A percentile compares a stretch with the other conserved stretches of the same genome.
phyloP scores from a whole-genome alignment of 1,139 yeast genomes.

The Scheffersomyces quercinus region DNA sequence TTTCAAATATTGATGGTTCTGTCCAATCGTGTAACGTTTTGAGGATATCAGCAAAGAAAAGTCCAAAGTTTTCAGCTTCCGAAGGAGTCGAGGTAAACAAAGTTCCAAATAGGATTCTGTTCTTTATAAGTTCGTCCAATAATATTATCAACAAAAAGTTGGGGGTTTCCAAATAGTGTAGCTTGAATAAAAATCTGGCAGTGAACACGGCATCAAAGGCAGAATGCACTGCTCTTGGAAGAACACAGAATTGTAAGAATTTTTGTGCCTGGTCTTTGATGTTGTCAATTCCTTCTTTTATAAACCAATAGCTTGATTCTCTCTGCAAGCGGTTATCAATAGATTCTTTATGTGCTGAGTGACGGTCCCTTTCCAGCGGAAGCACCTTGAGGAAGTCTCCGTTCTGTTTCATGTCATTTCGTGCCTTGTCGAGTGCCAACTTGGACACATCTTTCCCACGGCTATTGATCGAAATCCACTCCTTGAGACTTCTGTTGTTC shows the following conservation, averaged over 20 bases:
- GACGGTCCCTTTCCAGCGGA: slow-evolving; percentile 32
- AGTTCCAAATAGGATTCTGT: slow-evolving; percentile 55
- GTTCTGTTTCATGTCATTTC: slow-evolving; percentile 27
- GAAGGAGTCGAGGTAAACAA: slow-evolving; percentile 70
- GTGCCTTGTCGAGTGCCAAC: slow-evolving; percentile 25
- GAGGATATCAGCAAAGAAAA: slow-evolving; percentile 65
- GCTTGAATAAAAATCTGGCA: slow-evolving; percentile 58
- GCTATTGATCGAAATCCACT: slow-evolving; percentile 28
- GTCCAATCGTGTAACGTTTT: slow-evolving; percentile 48
- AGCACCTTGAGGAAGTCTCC: slow-evolving; percentile 23
- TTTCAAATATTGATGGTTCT: slow-evolving; percentile 19
- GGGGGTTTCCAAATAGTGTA: slow-evolving; percentile 44
- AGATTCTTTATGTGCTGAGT: slow-evolving; percentile 23
- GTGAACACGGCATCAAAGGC: slow-evolving; percentile 81
- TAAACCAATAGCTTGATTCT: slow-evolving; percentile 28
- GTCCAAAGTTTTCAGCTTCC: slow-evolving; percentile 83
- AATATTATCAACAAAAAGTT: slow-evolving; percentile 47
- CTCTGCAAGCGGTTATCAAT: slow-evolving; percentile 14
- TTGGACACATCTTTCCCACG: slow-evolving; percentile 31
- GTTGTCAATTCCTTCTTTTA: slow-evolving; percentile 10
- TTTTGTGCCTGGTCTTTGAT: slow-evolving; percentile 25
- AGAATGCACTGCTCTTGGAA: slow-evolving; percentile 79
- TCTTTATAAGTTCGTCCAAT: slow-evolving; percentile 51
- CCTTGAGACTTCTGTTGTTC: slow-evolving; percentile 32
- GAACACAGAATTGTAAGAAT: slow-evolving; percentile 63